Evolutionary conservation across 2,329 filamentous ascomycete species (phyloP), one percentile per base, ranked within the genome.

Genomic region (Tolypocladium pustulatum): DNA sequence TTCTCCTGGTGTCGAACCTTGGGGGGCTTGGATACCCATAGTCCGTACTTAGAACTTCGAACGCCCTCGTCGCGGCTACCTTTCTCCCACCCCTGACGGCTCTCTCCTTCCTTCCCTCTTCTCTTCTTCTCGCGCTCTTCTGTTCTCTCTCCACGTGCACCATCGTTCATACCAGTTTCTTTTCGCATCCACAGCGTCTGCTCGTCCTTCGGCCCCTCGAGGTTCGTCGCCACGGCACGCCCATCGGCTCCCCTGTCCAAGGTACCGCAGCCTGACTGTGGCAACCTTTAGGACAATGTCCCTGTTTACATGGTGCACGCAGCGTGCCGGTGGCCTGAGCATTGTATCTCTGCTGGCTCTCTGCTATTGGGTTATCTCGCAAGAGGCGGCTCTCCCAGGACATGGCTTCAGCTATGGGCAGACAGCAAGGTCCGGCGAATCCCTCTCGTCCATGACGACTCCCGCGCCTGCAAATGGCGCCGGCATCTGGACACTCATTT

Each of bases 321-420:
- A 77, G 66, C 76, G 82, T 63, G 76, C 75, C 37, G 81, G 81
- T 59, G 82, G 81, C 58, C 66, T 85, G 61, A 81, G 78, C 63
- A 81, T 83, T 75, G 68, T 84, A 32, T 67, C 68, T 43, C 69
- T 82, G 57, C 62, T 80, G 58, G 65, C 65, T 46, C 75, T 85
- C 59, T 79, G 77, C 65, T 83, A 79, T 70, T 83, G 75, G 73
- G 81, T 83, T 51, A 78, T 84, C 61, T 77, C 76, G 20, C 73
- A 72, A 59, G 81, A 84, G 69, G 72, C 76, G 30, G 73, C 73
- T 17, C 68, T 72, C 37, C 71, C 76, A 56, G 71, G 72, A 54
- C 73, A 78, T 66, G 73, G 71, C 66, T 78, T 76, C 70, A 73
- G 74, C 61, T 72, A 73, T 69, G 68, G 72, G 61, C 73, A 75